Evolutionary conservation across 2,329 filamentous ascomycete species (phyloP), one percentile per base, ranked within the genome.

Genomic region (Phoma sp.): DNA sequence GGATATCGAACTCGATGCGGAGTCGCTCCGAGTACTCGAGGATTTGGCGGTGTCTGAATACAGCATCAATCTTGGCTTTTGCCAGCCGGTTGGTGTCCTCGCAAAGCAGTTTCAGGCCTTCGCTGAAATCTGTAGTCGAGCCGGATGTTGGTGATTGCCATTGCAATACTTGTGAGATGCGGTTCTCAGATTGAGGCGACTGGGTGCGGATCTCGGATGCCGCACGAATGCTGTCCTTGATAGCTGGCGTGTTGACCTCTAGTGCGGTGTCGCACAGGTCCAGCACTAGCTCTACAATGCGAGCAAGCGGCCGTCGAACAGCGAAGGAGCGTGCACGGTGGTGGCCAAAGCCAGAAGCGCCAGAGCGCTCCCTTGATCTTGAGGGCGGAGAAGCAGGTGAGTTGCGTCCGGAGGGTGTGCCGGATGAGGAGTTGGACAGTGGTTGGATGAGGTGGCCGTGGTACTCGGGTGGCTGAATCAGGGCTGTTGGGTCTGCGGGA

Each of bases 1-100:
- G 82, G 21, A 96, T 85, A 23, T 93, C 90, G 67, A 97, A 96
- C 68, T 99, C 95, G 39, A 97, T 84, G 4, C 96, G 90, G 60
- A 99, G 96, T 26, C 96, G 88, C 76, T 99, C 95, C 0, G 93
- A 88, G 72, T 99, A 99, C 73, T 99, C 95, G 26, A 99, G 87
- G 43, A 98, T 96, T 65, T 89, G 88, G 43, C 93, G 88, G 74
- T 98, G 92, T 28, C 95, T 90, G 60, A 96, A 87, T 6, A 98
- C 91, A 4, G 93, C 91, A 67, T 99, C 95, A 1, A 98, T 91
- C 73, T 99, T 99, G 37, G 89, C 85, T 67, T 87, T 91, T 21
- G 93, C 90, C 32, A 92, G 84, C 67, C 84, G 87, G 72, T 95
- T 92, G 0, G 93, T 98, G 70, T 99, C 95, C 12, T 90, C 84